phyloP scores from a whole-genome alignment of 805 yeast genomes.

The Pichia manshurica region DNA sequence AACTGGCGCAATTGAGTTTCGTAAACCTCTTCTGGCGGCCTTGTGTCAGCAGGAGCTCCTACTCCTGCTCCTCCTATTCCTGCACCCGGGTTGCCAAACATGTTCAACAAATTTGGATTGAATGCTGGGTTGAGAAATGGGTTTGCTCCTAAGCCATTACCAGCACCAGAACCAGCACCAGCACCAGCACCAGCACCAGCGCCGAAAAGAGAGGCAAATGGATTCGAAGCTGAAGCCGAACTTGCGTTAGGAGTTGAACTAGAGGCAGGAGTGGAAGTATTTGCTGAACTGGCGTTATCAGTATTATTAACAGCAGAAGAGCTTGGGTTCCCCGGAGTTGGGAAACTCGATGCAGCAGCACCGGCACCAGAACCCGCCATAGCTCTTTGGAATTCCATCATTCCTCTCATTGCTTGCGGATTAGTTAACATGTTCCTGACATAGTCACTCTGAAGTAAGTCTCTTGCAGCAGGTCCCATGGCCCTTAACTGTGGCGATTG shows the following conservation, averaged over 20 bases:
- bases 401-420: slow-evolving; percentile 78
- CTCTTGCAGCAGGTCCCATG: slow-evolving; percentile 86
- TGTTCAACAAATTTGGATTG: slow-evolving; percentile 44
- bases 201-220: slow-evolving; percentile 37
- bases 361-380: slow-evolving; percentile 33
- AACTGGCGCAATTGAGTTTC: slow-evolving; percentile 67
- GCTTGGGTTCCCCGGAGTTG: slow-evolving; percentile 42
- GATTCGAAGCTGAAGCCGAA: slow-evolving; percentile 37
- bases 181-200: slow-evolving; percentile 23
- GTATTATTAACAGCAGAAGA: slow-evolving; percentile 17
- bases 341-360: slow-evolving; percentile 32
- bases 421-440: slow-evolving; percentile 75
- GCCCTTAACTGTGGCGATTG: slow-evolving; percentile 79
- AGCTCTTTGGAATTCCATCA: slow-evolving; percentile 67
- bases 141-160: slow-evolving; percentile 19
- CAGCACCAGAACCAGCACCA: slow-evolving; percentile 6
- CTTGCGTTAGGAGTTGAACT: slow-evolving; percentile 12
- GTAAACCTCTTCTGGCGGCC: slow-evolving; percentile 79
- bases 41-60: slow-evolving; percentile 61
- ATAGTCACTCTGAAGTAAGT: slow-evolving; percentile 76
- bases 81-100: slow-evolving; percentile 45
- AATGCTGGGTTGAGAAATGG: slow-evolving; percentile 35
- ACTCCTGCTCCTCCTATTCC: slow-evolving; percentile 35
- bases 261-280: slow-evolving; percentile 17
- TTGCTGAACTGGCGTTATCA: background rate